Evolutionary conservation across 768 basidiomycete species (phyloP), one percentile per base, ranked within the genome.

Genomic region (Boletus speciosus): DNA sequence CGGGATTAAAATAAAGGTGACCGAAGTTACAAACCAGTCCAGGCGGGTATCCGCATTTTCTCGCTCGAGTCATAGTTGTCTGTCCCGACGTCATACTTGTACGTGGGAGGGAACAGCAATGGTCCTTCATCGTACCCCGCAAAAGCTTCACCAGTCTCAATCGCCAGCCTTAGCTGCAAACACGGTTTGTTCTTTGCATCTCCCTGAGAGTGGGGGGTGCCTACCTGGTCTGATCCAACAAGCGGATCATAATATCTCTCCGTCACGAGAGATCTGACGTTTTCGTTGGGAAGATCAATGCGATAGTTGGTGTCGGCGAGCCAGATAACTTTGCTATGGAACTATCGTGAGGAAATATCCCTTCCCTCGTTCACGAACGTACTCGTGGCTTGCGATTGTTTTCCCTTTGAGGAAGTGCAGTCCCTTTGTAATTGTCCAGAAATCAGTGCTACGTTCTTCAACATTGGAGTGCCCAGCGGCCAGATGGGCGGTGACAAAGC

Each of bases 281-380:
- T 83, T 15, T 86, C 84, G 68, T 97, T 94, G 43, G 93, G 82
- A 48, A 97, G 75, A 55, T 91, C 83, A 54, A 98, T 86, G 21
- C 97, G 88, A 67, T 98, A 99, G 66, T 99, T 99, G 46, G 90
- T 89, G 70, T 99, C 97, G 10, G 89, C 95, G 9, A 93, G 76
- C 93, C 95, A 98, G 41, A 98, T 78, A 34, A 98, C 78, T 67
- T 94, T 90, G 52, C 96, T 98, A 61, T 12, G 19, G n/a, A 23
- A 44, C 1, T n/a, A 51, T 48, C 6, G 51, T 61, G 5, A 59
- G 34, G 29, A 50, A 48, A 52, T 23, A 32, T n/a, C 10, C 32
- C 58, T 49, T 32, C 43, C 16, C 37, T 40, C 35, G 16, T 49
- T 46, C 36, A 34, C 21, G 25, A 48, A 72, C 87, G 63, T 71